Evolutionary conservation across 2,329 filamentous ascomycete species (phyloP), one percentile per base, ranked within the genome.

Genomic region (Fusarium nygamai): DNA sequence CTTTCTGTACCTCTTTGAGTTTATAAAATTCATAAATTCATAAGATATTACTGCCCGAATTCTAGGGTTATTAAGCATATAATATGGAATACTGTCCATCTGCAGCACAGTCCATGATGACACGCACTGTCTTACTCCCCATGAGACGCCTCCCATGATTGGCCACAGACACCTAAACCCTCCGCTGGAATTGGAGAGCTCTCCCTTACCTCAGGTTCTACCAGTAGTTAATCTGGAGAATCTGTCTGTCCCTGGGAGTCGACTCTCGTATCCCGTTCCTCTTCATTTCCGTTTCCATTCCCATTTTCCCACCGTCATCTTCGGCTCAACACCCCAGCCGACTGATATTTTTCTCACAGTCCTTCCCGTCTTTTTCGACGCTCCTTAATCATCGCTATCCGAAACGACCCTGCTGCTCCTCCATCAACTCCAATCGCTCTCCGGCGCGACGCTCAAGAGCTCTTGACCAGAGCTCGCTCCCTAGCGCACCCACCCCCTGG

Each of bases 401-500:
- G 48, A 71, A 39, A 44, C 36, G 24, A 67, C 36, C 36, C 33
- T 54, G 27, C 38, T 22, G 33, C 31, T 29, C 13, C 51, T 50
- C 34, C 7, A 17, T 43, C 34, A 20, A 46, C 29, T 46, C 50
- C 27, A 53, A 57, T 43, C 29, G 33, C 34, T 61, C 46, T 34
- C 47, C 47, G 57, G 57, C 43, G 64, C 60, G 44, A 75, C 47
- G 43, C 33, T 56, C 63, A 34, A 66, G 66, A 72, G 61, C 68
- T 61, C 56, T 63, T 46, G 60, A 69, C 64, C 72, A 62, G 63
- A 63, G 84, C 71, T 72, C 83, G 83, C 70, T 72, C 83, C 48
- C 79, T 74, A 69, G 64, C 64, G 63, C 56, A 61, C 53, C 48
- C 61, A 73, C 57, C 24, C 44, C 64, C 69, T 43, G 61, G 69